Evolutionary conservation across 306 rosid genomes (phyloP), one percentile per base, ranked within the genome.

Genomic region (Hippophae gyantsensis): DNA sequence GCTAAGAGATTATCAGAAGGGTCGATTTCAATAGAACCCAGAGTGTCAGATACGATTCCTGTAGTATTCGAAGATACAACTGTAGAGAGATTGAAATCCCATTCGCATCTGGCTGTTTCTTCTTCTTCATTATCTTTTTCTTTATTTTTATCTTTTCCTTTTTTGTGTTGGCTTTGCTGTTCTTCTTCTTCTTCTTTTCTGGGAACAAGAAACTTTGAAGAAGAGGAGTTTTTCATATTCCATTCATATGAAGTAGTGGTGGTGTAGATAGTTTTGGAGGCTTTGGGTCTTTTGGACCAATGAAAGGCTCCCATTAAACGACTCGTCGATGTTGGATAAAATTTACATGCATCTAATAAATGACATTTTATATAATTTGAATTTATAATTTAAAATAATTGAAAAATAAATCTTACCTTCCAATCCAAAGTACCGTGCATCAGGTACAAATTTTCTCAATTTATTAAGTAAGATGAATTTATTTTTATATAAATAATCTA

Each of bases 21-120:
- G 64, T 80, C 81, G 45, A 80, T 75, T 62, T 78, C 82, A 60
- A 80, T 66, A 9, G 67, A 81, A 23, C 84, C 86, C 49, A 83
- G 75, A 6, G 78, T 74, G 58, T 80, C 81, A 6, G 84, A 64
- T 0, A n/a, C 54, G 6, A 43, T 3, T 12, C 62, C 43, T 26
- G 57, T 13, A 7, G 74, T 6, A 25, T 46, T 56, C 0, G 87
- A 70, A 48, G 79, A 70, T 8, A 80, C 84, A 48, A 75, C 41
- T 7, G 84, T 56, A 9, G 72, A 57, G 65, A 83, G 81, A 38
- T 53, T 55, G 65, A 83, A 70, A 50, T 65, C 67, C 82, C 89
- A 83, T 43, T 78, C 84, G 14, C 64, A 46, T 18, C 63, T 68
- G 1, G 52, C 64, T 13, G 12, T 43, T 26, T 43, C 53, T 54